A percentile compares a stretch with the other conserved stretches of the same genome.
These are phyloP conservation scores for Cladophialophora bantiana DNA, from an alignment of 2,329 filamentous ascomycete species.

Conservation along the genomic window DNA sequence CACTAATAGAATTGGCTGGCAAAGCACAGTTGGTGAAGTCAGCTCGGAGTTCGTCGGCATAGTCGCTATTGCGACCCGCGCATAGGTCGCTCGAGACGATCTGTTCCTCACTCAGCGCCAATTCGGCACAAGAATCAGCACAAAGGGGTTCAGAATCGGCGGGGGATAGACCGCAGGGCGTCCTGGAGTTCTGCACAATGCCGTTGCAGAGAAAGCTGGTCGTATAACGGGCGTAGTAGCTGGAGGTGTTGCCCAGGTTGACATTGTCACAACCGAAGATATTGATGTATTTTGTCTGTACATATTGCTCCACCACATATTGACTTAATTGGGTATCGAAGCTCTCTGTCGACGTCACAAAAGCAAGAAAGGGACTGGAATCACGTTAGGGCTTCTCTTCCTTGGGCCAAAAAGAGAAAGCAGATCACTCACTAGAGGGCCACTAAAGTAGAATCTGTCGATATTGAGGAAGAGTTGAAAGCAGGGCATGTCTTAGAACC, in stretches of 20 bases:
- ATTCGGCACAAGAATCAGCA: conserved; percentile 86
- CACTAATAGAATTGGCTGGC: conserved; percentile 78
- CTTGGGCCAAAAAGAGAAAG: conserved; percentile 31
- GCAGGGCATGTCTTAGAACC: conserved; percentile 75
- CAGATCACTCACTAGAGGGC: conserved; percentile 68
- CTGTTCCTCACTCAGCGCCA: conserved; percentile 85
- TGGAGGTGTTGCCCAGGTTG: conserved; percentile 77
- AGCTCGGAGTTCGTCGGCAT: conserved; percentile 79
- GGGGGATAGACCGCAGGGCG: conserved; percentile 70
- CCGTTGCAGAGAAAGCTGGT: conserved; percentile 91
- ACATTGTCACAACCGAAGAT: conserved; percentile 81
- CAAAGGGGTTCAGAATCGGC: conserved; percentile 77
- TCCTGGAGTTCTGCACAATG: conserved; percentile 86
- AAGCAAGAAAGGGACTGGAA: conserved; percentile 80
- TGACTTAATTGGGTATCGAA: conserved; percentile 78
- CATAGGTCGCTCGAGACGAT: conserved; percentile 82
- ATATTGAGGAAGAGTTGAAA: conserved; percentile 75
- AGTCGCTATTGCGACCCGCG: conserved; percentile 67
- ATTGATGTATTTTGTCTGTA: conserved; percentile 78
- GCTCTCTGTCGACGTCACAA: conserved; percentile 74
- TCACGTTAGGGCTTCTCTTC: conserved; percentile 38
- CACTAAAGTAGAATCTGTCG: conserved; percentile 65
- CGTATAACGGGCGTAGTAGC: conserved; percentile 91
- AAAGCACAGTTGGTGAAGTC: conserved; percentile 91
- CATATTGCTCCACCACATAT: conserved; percentile 78